phyloP scores from a whole-genome alignment of 139 green algal species.

The Auxenochlorella pyrenoidosa region DNA sequence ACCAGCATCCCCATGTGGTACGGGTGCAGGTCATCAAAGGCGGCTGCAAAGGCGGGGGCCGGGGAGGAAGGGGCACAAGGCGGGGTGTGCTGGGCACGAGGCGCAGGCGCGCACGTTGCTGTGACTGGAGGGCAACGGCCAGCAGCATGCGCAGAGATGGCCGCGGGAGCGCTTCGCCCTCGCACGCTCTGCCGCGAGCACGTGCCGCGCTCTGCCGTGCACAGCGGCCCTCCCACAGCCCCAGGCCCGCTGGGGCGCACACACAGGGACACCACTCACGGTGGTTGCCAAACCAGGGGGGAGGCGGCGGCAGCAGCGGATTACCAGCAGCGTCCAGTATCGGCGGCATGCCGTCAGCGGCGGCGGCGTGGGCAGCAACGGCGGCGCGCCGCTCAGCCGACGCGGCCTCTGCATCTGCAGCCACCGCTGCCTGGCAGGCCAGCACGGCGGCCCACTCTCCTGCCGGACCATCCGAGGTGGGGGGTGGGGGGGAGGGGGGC shows the following conservation, averaged over 20 bases:
- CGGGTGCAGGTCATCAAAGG: not conserved
- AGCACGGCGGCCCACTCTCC: slow-evolving; percentile 7
- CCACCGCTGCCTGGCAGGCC: not conserved
- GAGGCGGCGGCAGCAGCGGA: not conserved
- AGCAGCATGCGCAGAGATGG: not conserved
- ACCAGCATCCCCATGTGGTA: not conserved
- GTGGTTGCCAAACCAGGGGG: not conserved
- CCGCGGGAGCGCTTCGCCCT: too few relatives aligned
- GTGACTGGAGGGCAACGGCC: not conserved
- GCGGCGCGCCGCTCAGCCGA: not conserved
- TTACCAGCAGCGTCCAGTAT: not conserved
- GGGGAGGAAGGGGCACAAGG: not conserved
- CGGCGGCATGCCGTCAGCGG: not conserved
- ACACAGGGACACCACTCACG: not conserved
- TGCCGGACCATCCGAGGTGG: not conserved
- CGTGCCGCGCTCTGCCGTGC: too few relatives aligned
- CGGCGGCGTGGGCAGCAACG: not conserved
- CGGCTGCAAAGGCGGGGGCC: not conserved
- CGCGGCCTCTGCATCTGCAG: not conserved
- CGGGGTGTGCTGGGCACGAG: too few relatives aligned
- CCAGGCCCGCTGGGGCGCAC: not conserved
- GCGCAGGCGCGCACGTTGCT: too few relatives aligned
- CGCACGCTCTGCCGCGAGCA: too few relatives aligned
- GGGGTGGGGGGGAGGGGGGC: not conserved
- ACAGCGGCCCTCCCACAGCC: too few relatives aligned